Evolutionary conservation across 2,329 filamentous ascomycete genomes (phyloP).

Genomic region (Chaetomiaceae sp.): DNA sequence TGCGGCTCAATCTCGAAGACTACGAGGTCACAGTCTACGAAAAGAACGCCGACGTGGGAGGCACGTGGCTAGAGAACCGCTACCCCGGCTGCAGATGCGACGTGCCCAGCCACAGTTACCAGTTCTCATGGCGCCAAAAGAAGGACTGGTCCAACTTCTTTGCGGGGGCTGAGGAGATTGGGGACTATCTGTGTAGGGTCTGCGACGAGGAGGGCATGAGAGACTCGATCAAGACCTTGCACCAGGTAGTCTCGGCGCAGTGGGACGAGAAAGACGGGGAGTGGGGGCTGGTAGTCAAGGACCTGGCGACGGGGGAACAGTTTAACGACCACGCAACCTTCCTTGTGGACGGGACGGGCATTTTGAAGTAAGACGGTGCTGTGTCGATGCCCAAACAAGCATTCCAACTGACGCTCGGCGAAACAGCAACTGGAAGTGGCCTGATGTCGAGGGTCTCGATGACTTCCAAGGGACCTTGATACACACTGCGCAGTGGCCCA

Average conservation of each 20-base stretch:
- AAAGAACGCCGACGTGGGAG: conserved; percentile 51
- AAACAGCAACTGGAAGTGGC: conserved; percentile 48
- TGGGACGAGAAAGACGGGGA: conserved; percentile 42
- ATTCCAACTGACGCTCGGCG: conserved; percentile 1
- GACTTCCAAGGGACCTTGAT: conserved; percentile 45
- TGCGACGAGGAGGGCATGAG: conserved; percentile 45
- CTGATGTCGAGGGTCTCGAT: conserved; percentile 42
- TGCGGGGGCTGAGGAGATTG: conserved; percentile 50
- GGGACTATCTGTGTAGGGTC: conserved; percentile 45
- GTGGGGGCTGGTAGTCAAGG: conserved; percentile 39
- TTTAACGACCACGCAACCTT: conserved; percentile 45
- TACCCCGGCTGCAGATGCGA: conserved; percentile 56
- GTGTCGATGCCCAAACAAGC: neutral
- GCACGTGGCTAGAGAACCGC: conserved; percentile 55
- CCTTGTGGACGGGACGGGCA: conserved; percentile 46
- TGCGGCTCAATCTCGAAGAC: conserved; percentile 38
- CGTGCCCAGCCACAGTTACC: conserved; percentile 57
- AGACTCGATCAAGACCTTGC: conserved; percentile 39
- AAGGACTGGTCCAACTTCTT: conserved; percentile 56
- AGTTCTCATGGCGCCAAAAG: conserved; percentile 58
- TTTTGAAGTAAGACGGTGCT: conserved; percentile 43
- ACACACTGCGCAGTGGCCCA: conserved; percentile 51
- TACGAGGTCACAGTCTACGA: conserved; percentile 50
- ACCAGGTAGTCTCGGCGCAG: conserved; percentile 38
- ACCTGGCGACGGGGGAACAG: conserved; percentile 35